These are phyloP conservation scores for Penicillium cosmopolitanum DNA, from an alignment of 495 filamentous ascomycete species.

Conservation along the genomic window DNA sequence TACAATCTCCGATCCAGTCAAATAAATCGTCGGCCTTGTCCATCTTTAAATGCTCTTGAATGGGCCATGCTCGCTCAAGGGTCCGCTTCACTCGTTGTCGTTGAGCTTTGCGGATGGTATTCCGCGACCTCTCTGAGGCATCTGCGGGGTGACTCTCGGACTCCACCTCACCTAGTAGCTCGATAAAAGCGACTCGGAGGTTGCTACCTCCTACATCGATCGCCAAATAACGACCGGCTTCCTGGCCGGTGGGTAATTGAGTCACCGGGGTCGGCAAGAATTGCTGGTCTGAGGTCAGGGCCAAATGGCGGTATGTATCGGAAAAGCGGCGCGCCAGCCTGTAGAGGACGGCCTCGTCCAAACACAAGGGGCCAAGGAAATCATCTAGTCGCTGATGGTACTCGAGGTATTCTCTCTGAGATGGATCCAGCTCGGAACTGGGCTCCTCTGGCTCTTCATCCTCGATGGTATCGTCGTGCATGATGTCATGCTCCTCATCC, in stretches of 20 bases:
- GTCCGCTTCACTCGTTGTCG: constrained; percentile 58
- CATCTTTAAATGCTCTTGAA: constrained; percentile 77
- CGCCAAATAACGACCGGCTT: constrained; percentile 71
- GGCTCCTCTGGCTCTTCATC: constrained; percentile 46
- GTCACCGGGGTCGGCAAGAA: constrained; percentile 82
- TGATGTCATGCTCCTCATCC: constrained; percentile 39
- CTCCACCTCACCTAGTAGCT: constrained; percentile 59
- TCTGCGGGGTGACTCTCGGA: constrained; percentile 37
- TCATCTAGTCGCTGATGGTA: constrained; percentile 39
- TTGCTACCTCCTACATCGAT: constrained; percentile 86
- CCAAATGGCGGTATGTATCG: constrained; percentile 63
- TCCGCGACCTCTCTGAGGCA: constrained; percentile 41
- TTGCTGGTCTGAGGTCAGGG: constrained; percentile 67
- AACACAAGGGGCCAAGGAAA: constrained; percentile 42
- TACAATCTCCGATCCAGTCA: constrained; percentile 76
- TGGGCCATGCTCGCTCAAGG: constrained; percentile 75
- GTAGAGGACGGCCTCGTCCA: constrained; percentile 55
- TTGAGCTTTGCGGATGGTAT: constrained; percentile 51
- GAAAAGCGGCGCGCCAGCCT: constrained; percentile 64
- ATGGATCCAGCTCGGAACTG: constrained; percentile 35
- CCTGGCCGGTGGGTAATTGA: constrained; percentile 63
- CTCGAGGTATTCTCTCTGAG: constrained; percentile 36
- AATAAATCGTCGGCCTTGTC: constrained; percentile 77
- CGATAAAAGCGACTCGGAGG: constrained; percentile 76
- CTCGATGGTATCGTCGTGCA: constrained; percentile 44